Evolutionary conservation across 495 filamentous ascomycete species (phyloP), one percentile per base, ranked within the genome.

Genomic region (Trichocladium antarcticum): DNA sequence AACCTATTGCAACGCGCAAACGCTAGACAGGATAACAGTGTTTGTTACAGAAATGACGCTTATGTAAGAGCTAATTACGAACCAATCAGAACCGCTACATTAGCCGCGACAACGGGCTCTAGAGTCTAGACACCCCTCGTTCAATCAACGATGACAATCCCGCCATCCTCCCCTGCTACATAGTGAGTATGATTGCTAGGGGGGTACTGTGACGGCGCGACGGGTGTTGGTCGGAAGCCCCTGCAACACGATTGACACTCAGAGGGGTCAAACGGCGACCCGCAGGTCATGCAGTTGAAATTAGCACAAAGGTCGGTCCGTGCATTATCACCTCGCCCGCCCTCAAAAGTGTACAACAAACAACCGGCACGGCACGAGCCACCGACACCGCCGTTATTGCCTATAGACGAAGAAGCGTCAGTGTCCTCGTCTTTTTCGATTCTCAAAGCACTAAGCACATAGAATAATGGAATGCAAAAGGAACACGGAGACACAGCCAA

Each of bases 311-410:
- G 31, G 27, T 29, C 45, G 24, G 24, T 27, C 8, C 24, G 4
- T 27, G 14, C 20, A 27, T 31, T 12, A 29, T 47, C 27, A 15
- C 47, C 47, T 31, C 37, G 37, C 28, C 16, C 47, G 24, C 47
- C 47, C 29, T 41, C 38, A 42, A 49, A 49, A 5, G 37, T 49
- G 47, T 49, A 44, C 28, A 41, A 27, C 29, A 49, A 32, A 27
- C 47, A 49, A 12, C 47, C 47, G 15, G 29, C 47, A 27, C 36
- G 47, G 20, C 27, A 35, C n/a, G 37, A 35, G 17, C 47, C 47
- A 36, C 47, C 37, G 7, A 49, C 38, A 34, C 47, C 47, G 28
- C 47, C 37, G 37, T 49, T 49, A 27, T 49, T 42, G 29, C 47
- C 29, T 49, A 29, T 46, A 6, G 37, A 34, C 17, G 8, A 42